Percentiles rank a stretch among this genome's conserved stretches.
phyloP scores from a whole-genome alignment of 495 filamentous ascomycete species.

The Neohortaea acidophila region DNA sequence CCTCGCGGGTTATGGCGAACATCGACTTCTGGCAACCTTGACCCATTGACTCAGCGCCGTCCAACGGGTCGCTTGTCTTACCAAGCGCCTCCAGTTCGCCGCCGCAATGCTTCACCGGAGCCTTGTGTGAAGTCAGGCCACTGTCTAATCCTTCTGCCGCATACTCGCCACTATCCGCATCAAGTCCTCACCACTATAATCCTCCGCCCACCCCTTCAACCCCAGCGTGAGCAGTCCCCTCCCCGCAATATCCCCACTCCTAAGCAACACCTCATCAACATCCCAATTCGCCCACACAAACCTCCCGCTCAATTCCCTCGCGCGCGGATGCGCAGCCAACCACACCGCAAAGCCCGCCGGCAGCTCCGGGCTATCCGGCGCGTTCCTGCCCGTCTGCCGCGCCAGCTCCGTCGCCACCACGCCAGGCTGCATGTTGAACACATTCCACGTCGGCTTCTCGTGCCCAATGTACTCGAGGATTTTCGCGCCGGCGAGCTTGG shows the following conservation, averaged over 20 bases:
- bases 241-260: constrained; percentile 28
- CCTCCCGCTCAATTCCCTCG: constrained; percentile 30
- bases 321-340: constrained; percentile 35
- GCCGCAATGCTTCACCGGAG: no score
- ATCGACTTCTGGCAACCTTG: no score
- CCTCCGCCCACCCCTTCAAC: constrained; percentile 8
- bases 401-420: constrained; percentile 3
- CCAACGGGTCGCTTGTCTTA: no score
- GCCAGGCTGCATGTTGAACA: constrained; percentile 34
- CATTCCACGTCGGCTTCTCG: constrained; percentile 27
- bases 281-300: constrained; percentile 41
- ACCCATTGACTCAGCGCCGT: no score
- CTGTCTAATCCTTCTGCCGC: no score
- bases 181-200: neutral
- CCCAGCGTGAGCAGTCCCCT: constrained; percentile 5
- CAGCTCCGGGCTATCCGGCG: constrained; percentile 17
- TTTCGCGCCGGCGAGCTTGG: constrained; percentile 30
- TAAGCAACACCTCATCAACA: constrained; percentile 36
- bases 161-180: neutral
- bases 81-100: no score
- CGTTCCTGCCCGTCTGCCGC: neutral
- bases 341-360: constrained; percentile 35
- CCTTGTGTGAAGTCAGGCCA: no score
- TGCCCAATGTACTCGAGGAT: constrained; percentile 28
- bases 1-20: no score